phyloP scores from a whole-genome alignment of 352 stramenopile genomes.

The Phytophthora nicotianae region DNA sequence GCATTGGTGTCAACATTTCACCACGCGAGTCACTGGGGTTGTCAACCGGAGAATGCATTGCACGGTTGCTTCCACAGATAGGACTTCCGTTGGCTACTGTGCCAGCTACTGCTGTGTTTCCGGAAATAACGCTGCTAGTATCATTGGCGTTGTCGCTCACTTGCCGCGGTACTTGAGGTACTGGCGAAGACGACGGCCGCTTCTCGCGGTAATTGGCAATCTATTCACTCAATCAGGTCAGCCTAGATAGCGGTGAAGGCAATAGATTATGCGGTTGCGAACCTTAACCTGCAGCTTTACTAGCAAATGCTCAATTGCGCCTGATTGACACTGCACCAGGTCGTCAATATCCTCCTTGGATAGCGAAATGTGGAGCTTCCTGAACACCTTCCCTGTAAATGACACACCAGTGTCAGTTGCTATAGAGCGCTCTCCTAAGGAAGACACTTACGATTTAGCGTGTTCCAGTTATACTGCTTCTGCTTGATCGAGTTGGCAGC shows the following conservation, averaged over 20 bases:
- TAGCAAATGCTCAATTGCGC: conserved; percentile 91
- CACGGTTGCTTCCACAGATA: conserved; percentile 14
- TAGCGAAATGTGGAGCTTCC: conserved; percentile 82
- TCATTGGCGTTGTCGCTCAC: conserved; percentile 44
- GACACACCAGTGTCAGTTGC: conserved; percentile 9
- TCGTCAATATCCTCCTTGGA: conserved; percentile 92
- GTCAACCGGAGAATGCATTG: conserved; percentile 27
- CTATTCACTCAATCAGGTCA: conserved; percentile 37
- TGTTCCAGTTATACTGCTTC: conserved; percentile 97
- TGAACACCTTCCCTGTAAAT: conserved; percentile 80
- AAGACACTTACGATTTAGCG: conserved; percentile 81
- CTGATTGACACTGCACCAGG: conserved; percentile 88
- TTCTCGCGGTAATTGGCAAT: conserved; percentile 83
- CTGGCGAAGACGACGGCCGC: conserved; percentile 37
- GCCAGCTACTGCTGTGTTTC: conserved; percentile 32
- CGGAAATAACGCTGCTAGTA: conserved; percentile 33
- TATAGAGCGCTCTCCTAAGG: not conserved
- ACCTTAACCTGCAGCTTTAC: conserved; percentile 92
- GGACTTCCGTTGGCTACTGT: conserved; percentile 23
- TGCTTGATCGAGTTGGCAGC: conserved; percentile 92
- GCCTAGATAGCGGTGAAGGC: not conserved
- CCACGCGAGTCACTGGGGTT: conserved; percentile 50
- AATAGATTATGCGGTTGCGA: not conserved
- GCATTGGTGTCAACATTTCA: conserved; percentile 37
- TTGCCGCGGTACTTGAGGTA: conserved; percentile 23